Evolutionary conservation across 495 filamentous ascomycete genomes (phyloP), one percentile per base, ranked within the genome.

Genomic region (Halenospora varia): DNA sequence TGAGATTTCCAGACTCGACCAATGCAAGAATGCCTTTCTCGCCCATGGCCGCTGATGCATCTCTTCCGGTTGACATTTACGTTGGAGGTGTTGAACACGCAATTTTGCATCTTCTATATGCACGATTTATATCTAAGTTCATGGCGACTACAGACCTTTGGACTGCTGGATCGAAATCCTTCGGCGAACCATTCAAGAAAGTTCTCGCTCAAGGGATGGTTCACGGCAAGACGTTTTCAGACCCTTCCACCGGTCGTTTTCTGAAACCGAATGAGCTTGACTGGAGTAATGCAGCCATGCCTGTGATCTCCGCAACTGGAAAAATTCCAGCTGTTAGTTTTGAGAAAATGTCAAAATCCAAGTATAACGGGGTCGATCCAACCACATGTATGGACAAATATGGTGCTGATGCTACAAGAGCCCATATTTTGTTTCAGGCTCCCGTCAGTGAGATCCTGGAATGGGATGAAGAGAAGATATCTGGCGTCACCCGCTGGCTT

Each of bases 291-390:
- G 72, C 78, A 2, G 65, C 77, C 0, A 75, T 76, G 8, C 88
- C 87, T 1, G 74, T 79, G 48, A 78, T 91, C 39, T 76, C 76
- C 41, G 76, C 77, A 0, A 85, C 85, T 1, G 80, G 80, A 19
- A 67, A 81, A 45, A 64, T 64, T 0, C 83, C 88, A 2, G 77
- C 68, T 10, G 66, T 92, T 25, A 84, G 82, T 0, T 95, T 82
- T 55, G 89, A 96, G 70, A 96, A 96, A 63, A 96, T 96, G 91
- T 92, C 88, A n/a, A 96, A 96, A 70, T 93, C 89, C 55, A 96
- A 96, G 65, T 78, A 94, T 71, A 96, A 96, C 66, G 91, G 91
- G 25, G 88, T 95, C n/a, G 90, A 96, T 64, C 91, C 91, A 0
- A 81, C 78, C 0, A 70, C 64, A 0, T 89, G 88, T 59, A 88